Conservation (phyloP, 176 grass and related monocot genomes). For the Lolium perenne region DNA sequence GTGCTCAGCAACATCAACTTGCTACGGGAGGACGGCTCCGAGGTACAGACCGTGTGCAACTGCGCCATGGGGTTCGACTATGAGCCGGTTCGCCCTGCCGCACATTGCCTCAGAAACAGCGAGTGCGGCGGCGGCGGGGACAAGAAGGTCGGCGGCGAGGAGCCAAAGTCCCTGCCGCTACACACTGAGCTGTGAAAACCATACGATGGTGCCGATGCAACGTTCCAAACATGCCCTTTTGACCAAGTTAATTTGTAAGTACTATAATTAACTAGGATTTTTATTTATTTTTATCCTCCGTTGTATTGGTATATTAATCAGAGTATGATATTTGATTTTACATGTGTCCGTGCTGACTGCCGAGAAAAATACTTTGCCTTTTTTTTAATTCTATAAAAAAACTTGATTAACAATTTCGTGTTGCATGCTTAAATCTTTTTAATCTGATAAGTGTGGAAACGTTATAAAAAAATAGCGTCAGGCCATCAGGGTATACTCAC, state of each 20-base stretch:
- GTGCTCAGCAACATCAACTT: constrained; percentile 78
- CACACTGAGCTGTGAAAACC: constrained; percentile 48
- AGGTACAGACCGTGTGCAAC: constrained; percentile 76
- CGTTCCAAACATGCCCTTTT: not conserved
- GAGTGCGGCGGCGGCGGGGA: constrained; percentile 40
- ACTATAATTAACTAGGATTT: not conserved
- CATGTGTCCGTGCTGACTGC: too few relatives aligned
- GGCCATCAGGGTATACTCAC: too few relatives aligned
- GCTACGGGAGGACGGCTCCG: constrained; percentile 44
- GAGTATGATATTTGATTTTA: not conserved
- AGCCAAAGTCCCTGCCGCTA: not conserved
- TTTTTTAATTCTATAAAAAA: too few relatives aligned
- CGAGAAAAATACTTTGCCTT: too few relatives aligned
- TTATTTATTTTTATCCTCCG: not conserved
- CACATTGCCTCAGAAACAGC: constrained; percentile 69
- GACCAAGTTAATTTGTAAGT: not conserved
- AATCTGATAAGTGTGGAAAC: too few relatives aligned
- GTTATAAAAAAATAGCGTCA: too few relatives aligned
- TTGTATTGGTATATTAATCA: not conserved
- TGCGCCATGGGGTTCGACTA: constrained; percentile 72
- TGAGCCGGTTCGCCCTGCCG: constrained; percentile 62
- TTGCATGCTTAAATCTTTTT: too few relatives aligned
- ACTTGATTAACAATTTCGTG: too few relatives aligned
- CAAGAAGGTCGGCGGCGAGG: not conserved
- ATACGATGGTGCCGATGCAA: not conserved